A percentile compares a stretch with the other conserved stretches of the same genome.
Conservation (phyloP, 257 asterid genomes). For the Orobanche coerulescens region DNA sequence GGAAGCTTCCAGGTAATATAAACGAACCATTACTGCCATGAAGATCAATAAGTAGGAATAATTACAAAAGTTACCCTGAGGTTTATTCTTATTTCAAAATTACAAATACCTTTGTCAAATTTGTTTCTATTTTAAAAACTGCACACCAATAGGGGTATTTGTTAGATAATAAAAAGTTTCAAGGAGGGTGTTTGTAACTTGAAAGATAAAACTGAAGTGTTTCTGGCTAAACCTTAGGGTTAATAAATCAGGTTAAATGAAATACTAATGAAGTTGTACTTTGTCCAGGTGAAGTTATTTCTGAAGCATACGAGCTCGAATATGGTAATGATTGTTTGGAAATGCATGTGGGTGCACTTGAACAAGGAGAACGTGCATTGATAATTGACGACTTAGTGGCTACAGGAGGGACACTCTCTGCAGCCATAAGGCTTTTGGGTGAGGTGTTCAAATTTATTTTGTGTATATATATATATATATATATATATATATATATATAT, state of each 20-base stretch:
- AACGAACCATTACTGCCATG: no score
- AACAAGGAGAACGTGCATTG: constrained; percentile 59
- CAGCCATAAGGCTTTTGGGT: constrained; percentile 82
- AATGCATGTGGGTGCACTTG: constrained; percentile 71
- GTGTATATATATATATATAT: no score
- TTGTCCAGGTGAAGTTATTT: constrained; percentile 57
- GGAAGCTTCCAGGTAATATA: constrained; percentile 63
- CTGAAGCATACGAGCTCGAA: constrained; percentile 76
- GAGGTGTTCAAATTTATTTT: constrained; percentile 2
- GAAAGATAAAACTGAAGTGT: no score
- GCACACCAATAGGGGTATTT: no score
- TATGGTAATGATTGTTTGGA: constrained; percentile 78
- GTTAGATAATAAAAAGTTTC: no score
- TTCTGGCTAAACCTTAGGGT: neutral
- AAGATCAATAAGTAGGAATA: no score
- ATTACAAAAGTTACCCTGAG: neutral
- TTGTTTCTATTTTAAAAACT: no score
- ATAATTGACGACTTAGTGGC: constrained; percentile 84
- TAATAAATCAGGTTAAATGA: neutral
- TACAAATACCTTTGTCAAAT: no score
- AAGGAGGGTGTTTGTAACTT: no score
- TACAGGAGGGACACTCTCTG: constrained; percentile 84
- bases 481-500: no score
- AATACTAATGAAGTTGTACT: neutral
- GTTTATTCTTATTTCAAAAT: neutral